Percentiles rank a stretch among this genome's conserved stretches.
phyloP scores from a whole-genome alignment of 164 flowering plant genomes.

The Berberis thunbergii region DNA sequence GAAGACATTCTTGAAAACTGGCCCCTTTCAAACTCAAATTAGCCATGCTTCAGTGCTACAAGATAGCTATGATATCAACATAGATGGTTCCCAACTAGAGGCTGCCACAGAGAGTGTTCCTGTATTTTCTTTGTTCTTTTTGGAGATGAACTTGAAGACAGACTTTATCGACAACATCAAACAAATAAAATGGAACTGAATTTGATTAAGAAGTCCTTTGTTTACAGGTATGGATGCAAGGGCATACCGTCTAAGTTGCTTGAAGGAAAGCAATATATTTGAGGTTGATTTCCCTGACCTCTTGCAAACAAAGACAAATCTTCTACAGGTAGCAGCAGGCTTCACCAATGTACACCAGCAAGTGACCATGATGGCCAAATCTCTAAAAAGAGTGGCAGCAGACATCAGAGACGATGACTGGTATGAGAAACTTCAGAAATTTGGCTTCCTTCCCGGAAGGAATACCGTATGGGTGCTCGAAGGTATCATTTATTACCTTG shows the following conservation, averaged over 20 bases:
- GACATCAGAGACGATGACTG: constrained; percentile 61
- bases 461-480: constrained; percentile 85
- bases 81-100: no score
- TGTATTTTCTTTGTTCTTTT: no score
- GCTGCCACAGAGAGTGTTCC: no score
- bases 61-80: no score
- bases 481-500: constrained; percentile 73
- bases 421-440: constrained; percentile 63
- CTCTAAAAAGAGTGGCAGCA: constrained; percentile 66
- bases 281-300: constrained; percentile 78
- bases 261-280: constrained; percentile 55
- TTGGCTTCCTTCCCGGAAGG: constrained; percentile 59
- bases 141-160: no score
- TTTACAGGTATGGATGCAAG: constrained; percentile 82
- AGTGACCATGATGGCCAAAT: constrained; percentile 51
- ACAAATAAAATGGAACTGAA: neutral
- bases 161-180: neutral
- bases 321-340: constrained; percentile 48
- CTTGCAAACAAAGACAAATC: constrained; percentile 56
- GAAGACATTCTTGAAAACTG: no score
- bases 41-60: no score
- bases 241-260: constrained; percentile 68
- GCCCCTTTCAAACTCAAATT: no score
- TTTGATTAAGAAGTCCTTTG: neutral
- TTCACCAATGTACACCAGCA: constrained; percentile 29